Evolutionary conservation across 495 filamentous ascomycete species (phyloP).

Genomic region (Xylaria bambusicola): DNA sequence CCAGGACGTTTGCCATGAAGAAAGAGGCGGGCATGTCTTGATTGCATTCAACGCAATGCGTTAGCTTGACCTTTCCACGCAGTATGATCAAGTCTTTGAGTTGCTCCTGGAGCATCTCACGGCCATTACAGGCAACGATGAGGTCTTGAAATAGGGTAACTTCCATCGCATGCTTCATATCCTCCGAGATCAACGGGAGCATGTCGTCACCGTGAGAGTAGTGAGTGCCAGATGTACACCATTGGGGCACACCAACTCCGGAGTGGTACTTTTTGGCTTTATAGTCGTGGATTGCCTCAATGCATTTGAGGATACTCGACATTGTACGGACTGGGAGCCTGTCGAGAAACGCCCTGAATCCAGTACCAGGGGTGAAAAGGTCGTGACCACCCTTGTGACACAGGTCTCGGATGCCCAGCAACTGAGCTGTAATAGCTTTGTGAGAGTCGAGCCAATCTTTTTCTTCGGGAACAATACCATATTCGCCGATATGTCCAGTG

Average conservation of each 20-base stretch:
- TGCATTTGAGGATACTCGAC: slow-evolving; percentile 16
- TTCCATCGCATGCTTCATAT: slow-evolving; percentile 1
- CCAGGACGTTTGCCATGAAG: background rate
- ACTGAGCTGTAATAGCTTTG: slow-evolving; percentile 12
- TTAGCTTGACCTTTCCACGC: background rate
- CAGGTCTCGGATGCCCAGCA: background rate
- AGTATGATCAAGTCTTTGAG: background rate
- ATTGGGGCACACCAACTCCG: background rate
- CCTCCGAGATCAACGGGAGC: background rate
- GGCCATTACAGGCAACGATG: slow-evolving; percentile 18
- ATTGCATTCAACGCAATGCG: slow-evolving; percentile 11
- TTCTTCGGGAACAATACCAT: slow-evolving; percentile 24
- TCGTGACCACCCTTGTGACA: slow-evolving; percentile 10
- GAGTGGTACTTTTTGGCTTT: background rate
- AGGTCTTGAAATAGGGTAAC: slow-evolving; percentile 22
- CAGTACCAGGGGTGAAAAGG: slow-evolving; percentile 27
- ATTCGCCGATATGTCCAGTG: slow-evolving; percentile 19
- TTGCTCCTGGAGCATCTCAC: background rate
- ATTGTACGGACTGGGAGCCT: slow-evolving; percentile 22
- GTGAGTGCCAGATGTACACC: too few relatives aligned
- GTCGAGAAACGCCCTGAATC: slow-evolving; percentile 28
- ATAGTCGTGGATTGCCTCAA: slow-evolving; percentile 19
- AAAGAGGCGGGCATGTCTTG: slow-evolving; percentile 20
- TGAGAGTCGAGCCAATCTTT: slow-evolving; percentile 5
- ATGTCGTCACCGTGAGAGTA: background rate